Evolutionary conservation across 2,329 filamentous ascomycete genomes (phyloP), one percentile per base, ranked within the genome.

Genomic region (Pseudogymnoascus verrucosus): DNA sequence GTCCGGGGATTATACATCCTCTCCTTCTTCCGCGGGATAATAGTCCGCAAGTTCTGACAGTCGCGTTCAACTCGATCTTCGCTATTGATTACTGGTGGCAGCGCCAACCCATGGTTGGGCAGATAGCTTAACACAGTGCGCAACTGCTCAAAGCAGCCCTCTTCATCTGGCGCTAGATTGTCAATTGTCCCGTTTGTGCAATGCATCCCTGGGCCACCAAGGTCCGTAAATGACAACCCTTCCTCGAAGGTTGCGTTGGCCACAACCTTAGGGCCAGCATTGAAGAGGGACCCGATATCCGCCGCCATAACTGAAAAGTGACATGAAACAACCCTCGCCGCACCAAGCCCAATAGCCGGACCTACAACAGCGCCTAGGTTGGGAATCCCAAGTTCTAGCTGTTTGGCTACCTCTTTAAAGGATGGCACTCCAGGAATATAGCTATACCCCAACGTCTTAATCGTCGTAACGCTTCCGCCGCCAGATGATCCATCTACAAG

Each of bases 251-350:
- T 88, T 1, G 85, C 85, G 8, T 79, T 68, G 57, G 83, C 82
- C 19, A 88, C 85, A 0, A 88, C 84, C 65, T 82, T 82, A 0
- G 85, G 84, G 0, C 85, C 85, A 6, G 85, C 85, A 69, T 88
- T 88, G 70, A 88, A 87, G 21, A 88, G 69, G 1, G 79, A 78
- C 0, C 85, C 85, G 1, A 88, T 77, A 70, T 88, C 83, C 5
- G 76, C 83, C 3, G 85, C 84, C 85, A 88, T 88, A 36, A 88
- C 85, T 1, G 80, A 84, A 69, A 88, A 88, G 69, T 88, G 85
- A 60, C 84, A 87, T 1, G 79, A 78, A 1, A 85, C 82, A 0
- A 87, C 84, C 44, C 85, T 75, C 0, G 85, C 84, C 2, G 85
- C 84, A 6, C 85, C 85, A 1, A 88, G 74, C 0, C 85, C 85